phyloP scores from a whole-genome alignment of 129 eudicot genomes.

The Flaveria bidentis region DNA sequence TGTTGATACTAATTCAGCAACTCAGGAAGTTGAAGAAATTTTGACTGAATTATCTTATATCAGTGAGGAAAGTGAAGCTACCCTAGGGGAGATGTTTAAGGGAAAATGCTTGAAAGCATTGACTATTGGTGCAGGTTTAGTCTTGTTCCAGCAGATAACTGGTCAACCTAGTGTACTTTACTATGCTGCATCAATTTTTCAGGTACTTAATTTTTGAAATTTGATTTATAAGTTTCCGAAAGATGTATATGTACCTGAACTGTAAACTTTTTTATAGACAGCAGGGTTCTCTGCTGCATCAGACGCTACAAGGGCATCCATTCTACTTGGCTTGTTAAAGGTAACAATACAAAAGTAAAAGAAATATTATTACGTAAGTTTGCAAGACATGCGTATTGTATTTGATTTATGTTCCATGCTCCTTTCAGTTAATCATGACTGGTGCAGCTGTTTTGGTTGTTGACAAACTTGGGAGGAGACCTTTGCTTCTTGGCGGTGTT shows the following conservation, averaged over 20 bases:
- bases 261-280: conserved; percentile 46
- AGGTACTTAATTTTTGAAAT: conserved; percentile 46
- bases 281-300: conserved; percentile 98
- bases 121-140: conserved; percentile 81
- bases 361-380: not conserved
- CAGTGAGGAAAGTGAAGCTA: conserved; percentile 64
- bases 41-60: conserved; percentile 71
- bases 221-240: not conserved
- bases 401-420: not conserved
- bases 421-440: conserved; percentile 76
- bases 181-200: conserved; percentile 87
- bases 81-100: conserved; percentile 70
- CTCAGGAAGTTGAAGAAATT: conserved; percentile 85
- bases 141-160: conserved; percentile 97
- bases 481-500: conserved; percentile 92
- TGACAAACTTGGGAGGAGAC: conserved; percentile 96
- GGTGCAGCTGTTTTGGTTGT: conserved; percentile 84
- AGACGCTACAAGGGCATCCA: conserved; percentile 89
- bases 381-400: not conserved
- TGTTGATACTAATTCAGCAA: conserved; percentile 45
- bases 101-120: conserved; percentile 96
- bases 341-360: conserved; percentile 29
- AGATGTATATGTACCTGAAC: conserved; percentile 14
- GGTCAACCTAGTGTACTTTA: conserved; percentile 98
- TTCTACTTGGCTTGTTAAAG: conserved; percentile 88